Percentiles rank a stretch among this genome's conserved stretches.
phyloP scores from a whole-genome alignment of 805 yeast genomes.

The Cyberlindnera samutprakarnensis region DNA sequence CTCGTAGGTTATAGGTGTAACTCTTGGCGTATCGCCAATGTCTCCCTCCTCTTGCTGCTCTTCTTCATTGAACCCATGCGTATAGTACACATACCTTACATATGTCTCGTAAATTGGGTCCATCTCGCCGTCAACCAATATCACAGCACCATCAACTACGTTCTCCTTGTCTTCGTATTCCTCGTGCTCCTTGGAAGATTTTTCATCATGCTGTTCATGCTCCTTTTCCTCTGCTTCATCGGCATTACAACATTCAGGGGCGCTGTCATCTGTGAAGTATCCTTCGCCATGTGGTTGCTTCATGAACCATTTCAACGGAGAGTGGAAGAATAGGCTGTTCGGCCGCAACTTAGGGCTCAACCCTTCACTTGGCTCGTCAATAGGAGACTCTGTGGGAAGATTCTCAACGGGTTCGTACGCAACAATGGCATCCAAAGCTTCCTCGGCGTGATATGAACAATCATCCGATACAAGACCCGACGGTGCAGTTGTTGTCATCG shows the following conservation, averaged over 20 bases:
- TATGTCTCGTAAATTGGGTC: conserved; percentile 10
- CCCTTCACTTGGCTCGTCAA: neutral
- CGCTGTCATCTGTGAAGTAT: neutral
- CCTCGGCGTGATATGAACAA: too few relatives aligned
- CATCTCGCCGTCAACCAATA: conserved; percentile 1
- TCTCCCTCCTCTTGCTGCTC: neutral
- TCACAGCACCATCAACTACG: neutral
- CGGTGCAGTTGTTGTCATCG: too few relatives aligned
- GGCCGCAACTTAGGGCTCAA: neutral
- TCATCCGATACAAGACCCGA: too few relatives aligned
- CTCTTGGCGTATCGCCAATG: neutral
- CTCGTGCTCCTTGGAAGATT: too few relatives aligned
- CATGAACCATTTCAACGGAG: conserved; percentile 6
- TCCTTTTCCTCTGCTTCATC: neutral
- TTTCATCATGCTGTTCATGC: neutral
- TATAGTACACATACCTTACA: conserved; percentile 6
- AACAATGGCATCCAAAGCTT: too few relatives aligned
- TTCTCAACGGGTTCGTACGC: conserved; percentile 1
- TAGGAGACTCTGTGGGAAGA: conserved; percentile 2
- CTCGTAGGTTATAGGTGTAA: conserved; percentile 1
- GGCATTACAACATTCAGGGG: neutral
- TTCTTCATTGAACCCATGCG: neutral
- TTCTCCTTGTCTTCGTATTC: too few relatives aligned
- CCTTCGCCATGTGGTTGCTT: neutral
- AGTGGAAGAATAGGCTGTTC: conserved; percentile 1